phyloP scores from a whole-genome alignment of 495 filamentous ascomycete genomes.

The Daldinia grandis region DNA sequence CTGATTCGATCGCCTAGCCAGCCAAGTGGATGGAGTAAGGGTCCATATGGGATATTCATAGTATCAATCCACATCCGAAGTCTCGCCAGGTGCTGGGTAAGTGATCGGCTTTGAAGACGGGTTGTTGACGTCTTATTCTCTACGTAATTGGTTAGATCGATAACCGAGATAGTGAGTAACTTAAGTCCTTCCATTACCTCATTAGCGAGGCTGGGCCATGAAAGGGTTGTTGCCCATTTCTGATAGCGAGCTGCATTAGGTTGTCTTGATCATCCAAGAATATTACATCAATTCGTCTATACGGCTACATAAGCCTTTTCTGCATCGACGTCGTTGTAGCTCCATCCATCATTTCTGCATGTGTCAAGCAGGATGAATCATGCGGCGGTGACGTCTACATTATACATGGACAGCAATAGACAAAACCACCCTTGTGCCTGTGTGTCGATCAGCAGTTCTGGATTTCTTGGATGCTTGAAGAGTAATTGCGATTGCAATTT shows the following conservation, averaged over 20 bases:
- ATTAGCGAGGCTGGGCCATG: constrained; percentile 34
- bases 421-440: background rate
- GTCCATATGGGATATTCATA: constrained; percentile 40
- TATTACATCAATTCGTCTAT: background rate
- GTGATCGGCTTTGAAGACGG: constrained; percentile 24
- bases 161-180: constrained; percentile 29
- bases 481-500: constrained; percentile 11
- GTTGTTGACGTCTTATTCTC: constrained; percentile 23
- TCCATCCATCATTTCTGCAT: background rate
- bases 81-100: constrained; percentile 29
- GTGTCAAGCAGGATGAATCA: constrained; percentile 4
- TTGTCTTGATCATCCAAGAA: constrained; percentile 17
- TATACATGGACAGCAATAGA: background rate
- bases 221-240: constrained; percentile 34
- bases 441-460: background rate
- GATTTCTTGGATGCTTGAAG: constrained; percentile 2
- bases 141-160: constrained; percentile 37
- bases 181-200: constrained; percentile 24
- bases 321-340: constrained; percentile 5
- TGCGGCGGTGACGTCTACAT: constrained; percentile 27
- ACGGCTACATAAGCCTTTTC: background rate
- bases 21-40: constrained; percentile 22
- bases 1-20: constrained; percentile 38
- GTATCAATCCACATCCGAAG: constrained; percentile 33
- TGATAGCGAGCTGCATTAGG: constrained; percentile 11